A percentile compares a stretch with the other conserved stretches of the same genome.
Conservation (phyloP, 176 grass and related monocot genomes). For the Guadua angustifolia region DNA sequence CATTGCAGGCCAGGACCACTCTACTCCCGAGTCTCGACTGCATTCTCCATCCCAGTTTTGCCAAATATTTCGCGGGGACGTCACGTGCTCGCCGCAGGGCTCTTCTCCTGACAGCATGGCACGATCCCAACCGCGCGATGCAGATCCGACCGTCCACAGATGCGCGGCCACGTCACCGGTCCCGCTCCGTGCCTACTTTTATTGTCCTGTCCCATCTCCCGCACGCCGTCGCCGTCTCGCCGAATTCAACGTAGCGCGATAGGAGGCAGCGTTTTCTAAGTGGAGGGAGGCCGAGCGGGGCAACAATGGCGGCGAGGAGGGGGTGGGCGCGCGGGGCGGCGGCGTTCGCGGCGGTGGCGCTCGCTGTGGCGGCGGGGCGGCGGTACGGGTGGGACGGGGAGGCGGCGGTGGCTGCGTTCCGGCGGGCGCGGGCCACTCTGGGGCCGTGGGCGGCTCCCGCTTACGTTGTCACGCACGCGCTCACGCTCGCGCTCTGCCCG, state of each 20-base stretch:
- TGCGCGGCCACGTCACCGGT: slow-evolving; percentile 21
- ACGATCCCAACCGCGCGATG: not conserved
- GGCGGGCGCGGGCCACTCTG: slow-evolving; percentile 48
- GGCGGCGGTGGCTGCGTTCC: slow-evolving; percentile 53
- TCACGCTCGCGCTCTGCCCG: slow-evolving; percentile 82
- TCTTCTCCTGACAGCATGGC: not conserved
- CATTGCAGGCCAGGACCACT: too few relatives aligned
- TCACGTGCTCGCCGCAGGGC: not conserved
- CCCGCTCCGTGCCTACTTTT: not conserved
- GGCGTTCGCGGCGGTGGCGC: slow-evolving; percentile 36
- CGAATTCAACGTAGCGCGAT: not conserved
- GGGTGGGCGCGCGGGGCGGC: slow-evolving; percentile 36
- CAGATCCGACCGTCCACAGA: slow-evolving; percentile 30
- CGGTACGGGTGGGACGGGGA: slow-evolving; percentile 74
- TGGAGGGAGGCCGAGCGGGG: not conserved
- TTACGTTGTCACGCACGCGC: slow-evolving; percentile 76
- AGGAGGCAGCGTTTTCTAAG: not conserved
- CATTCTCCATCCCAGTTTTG: too few relatives aligned
- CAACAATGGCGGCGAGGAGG: slow-evolving; percentile 36
- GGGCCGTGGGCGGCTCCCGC: slow-evolving; percentile 79
- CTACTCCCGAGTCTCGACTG: too few relatives aligned
- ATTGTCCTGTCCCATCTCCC: not conserved
- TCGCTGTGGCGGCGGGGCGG: slow-evolving; percentile 42
- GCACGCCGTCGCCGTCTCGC: slow-evolving; percentile 2
- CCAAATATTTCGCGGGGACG: too few relatives aligned